Base-by-base conservation (phyloP, 371 early-diverging fungal species). In the Apophysomyces variabilis region DNA sequence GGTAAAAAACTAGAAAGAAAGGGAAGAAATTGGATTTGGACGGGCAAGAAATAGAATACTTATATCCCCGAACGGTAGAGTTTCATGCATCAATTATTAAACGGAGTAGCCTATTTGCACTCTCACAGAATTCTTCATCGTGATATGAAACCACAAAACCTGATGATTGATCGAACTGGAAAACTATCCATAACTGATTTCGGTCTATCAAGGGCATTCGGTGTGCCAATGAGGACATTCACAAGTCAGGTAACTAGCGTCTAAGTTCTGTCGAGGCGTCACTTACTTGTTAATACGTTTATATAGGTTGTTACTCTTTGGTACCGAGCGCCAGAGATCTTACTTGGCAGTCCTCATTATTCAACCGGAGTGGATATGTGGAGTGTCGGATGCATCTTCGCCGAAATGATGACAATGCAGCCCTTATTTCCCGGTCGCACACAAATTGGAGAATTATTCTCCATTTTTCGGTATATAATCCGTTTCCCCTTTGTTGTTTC, bases 371-470 rank as follows among this genome's bases (percentile, higher is more conserved):
- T 92, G 8, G 93, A 93, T 72, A 85, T 92, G 82, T 93, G 93
- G 93, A 89, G 92, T 39, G 79, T 91, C 37, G 93, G 93, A 54
- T 92, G 92, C 75, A 89, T 93, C 60, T 84, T 92, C 80, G 97
- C 96, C 21, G 99, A 99, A 79, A 96, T 99, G 94, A 84, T 91
- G 46, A 77, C 80, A 58, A 80, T 89, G 62, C 77, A 82, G 41
- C 96, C 99, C 1, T 76, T 99, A 35, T 99, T 99, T 75, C 95
- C 98, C 45, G 74, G 78, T 65, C 98, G 98, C 78, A 95, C 96
- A n/a, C 98, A 99, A 73, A 97, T 98, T 66, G 98, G 98, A 79
- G 94, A 99, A 74, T 76, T 99, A 11, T 95, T 95, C 83, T 87
- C 90, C 67, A 98, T 99, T 72, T 98, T 98, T 84, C 80, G 92